Evolutionary conservation across 1,284 basidiomycete genomes (phyloP).

Genomic region (Apiotrichum siamense): DNA sequence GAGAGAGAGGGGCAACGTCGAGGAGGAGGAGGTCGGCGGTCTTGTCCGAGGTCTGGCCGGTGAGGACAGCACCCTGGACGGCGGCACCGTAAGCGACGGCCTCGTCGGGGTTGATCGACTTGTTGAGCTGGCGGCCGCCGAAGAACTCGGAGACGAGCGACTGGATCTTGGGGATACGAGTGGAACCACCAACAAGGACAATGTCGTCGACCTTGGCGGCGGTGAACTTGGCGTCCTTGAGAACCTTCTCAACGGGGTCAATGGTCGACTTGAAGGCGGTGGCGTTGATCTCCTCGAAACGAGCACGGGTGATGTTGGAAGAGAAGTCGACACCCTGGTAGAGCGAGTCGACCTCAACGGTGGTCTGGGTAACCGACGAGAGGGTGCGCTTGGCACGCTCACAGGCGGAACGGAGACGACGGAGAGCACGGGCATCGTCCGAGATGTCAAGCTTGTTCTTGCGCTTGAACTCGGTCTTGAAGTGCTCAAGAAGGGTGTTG

Average conservation of each 20-base stretch:
- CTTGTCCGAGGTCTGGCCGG: conserved; percentile 92
- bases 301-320: conserved; percentile 93
- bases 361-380: conserved; percentile 95
- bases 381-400: conserved; percentile 99
- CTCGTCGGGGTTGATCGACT: conserved; percentile 96
- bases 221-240: conserved; percentile 97
- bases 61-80: conserved; percentile 93
- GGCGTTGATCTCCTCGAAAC: conserved; percentile 99
- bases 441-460: conserved; percentile 82
- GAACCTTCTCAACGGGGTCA: conserved; percentile 96
- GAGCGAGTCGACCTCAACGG: conserved; percentile 97
- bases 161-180: conserved; percentile 99
- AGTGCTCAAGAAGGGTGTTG: conserved; percentile 89
- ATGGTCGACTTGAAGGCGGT: conserved; percentile 90
- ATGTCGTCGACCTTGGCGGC: conserved; percentile 98
- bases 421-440: conserved; percentile 88
- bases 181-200: conserved; percentile 98
- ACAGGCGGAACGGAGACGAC: conserved; percentile 92
- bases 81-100: conserved; percentile 94
- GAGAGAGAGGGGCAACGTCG: conserved; percentile 90
- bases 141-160: conserved; percentile 97
- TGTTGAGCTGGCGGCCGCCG: conserved; percentile 94
- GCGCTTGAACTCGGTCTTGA: conserved; percentile 64
- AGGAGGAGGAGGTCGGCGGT: conserved; percentile 90
- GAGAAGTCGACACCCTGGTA: conserved; percentile 88